Conservation (phyloP, 2,329 filamentous ascomycete species). For the Metarhizium robertsii region DNA sequence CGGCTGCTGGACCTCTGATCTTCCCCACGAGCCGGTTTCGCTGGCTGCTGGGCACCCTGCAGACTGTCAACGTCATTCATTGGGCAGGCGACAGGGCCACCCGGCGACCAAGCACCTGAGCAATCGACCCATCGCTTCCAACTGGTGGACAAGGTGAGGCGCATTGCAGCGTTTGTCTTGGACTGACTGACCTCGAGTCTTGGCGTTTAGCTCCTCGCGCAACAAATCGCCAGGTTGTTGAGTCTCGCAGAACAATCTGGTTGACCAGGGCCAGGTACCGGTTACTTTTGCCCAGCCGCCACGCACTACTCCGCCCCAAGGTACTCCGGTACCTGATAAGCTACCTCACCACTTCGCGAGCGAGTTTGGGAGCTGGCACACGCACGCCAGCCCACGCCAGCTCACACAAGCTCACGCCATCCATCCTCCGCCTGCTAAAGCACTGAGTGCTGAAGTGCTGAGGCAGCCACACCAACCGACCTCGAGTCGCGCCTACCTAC, state of each 20-base stretch:
- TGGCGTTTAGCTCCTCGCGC: not conserved
- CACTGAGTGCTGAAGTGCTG: not conserved
- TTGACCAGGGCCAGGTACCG: not conserved
- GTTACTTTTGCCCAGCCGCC: too few species aligned
- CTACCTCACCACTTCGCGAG: too few species aligned
- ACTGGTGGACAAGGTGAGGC: not conserved
- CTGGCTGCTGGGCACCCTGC: slow-evolving; percentile 7
- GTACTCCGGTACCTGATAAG: too few species aligned
- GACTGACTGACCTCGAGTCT: not conserved
- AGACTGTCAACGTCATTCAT: slow-evolving; percentile 8
- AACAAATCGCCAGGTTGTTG: not conserved
- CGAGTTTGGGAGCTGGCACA: too few species aligned
- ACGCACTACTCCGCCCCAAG: too few species aligned
- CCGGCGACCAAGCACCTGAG: not conserved
- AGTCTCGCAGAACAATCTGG: not conserved
- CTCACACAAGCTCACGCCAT: not conserved
- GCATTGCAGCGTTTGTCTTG: not conserved
- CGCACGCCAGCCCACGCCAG: too few species aligned
- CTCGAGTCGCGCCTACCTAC: not conserved
- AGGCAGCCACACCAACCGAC: not conserved
- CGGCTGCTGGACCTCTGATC: not conserved
- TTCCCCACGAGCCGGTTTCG: slow-evolving; percentile 14
- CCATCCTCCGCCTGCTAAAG: not conserved
- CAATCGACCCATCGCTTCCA: not conserved
- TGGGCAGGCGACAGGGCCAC: slow-evolving; percentile 2